Conservation (phyloP, 495 filamentous ascomycete species). For the Pyrenula aspistea region DNA sequence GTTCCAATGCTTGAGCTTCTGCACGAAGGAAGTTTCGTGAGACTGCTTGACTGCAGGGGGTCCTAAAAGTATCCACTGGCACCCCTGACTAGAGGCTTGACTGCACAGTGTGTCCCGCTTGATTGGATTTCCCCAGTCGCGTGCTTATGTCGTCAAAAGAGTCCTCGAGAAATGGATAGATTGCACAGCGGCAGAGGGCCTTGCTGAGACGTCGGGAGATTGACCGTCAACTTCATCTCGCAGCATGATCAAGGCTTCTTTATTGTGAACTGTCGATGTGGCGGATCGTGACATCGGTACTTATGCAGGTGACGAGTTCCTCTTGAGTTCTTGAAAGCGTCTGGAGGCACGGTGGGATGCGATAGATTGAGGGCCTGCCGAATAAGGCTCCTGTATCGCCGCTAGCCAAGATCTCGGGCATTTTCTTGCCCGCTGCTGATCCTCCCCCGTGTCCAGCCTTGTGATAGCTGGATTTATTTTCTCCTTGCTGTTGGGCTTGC, state of each 20-base stretch:
- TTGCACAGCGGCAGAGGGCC: not conserved
- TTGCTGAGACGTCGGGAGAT: not conserved
- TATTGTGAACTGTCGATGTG: no score
- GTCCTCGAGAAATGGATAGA: not conserved
- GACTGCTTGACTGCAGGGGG: no score
- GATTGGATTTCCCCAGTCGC: not conserved
- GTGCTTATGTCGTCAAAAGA: not conserved
- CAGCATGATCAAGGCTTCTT: no score
- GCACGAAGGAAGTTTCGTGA: not conserved
- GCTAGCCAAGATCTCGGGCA: not conserved
- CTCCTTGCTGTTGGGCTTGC: not conserved
- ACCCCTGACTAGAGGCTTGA: not conserved
- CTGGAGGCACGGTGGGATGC: not conserved
- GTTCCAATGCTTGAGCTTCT: not conserved
- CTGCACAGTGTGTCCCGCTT: no score
- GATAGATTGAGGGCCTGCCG: not conserved
- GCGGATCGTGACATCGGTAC: not conserved
- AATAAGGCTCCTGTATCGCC: not conserved
- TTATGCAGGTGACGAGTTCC: not conserved
- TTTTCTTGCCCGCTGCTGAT: not conserved
- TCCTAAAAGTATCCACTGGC: no score
- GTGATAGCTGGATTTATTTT: not conserved
- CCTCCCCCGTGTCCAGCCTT: no score
- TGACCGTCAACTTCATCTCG: not conserved
- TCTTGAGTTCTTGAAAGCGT: not conserved